Evolutionary conservation across 192 early-diverging fungal species (phyloP).

Genomic region (Chytriomyces hyalinus): DNA sequence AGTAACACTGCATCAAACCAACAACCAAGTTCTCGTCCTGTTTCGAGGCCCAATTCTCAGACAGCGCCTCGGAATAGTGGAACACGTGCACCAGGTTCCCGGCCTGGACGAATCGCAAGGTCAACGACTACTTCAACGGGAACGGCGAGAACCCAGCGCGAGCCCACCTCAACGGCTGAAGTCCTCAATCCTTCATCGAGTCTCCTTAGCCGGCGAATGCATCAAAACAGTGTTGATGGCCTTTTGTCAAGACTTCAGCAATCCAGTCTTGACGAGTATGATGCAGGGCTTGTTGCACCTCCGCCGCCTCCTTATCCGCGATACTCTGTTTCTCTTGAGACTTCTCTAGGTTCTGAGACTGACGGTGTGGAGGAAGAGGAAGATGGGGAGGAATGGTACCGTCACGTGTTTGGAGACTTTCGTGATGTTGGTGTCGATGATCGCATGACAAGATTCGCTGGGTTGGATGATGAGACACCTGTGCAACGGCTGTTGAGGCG

Average conservation of each 20-base stretch:
- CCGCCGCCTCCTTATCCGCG: background rate
- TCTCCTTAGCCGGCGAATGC: background rate
- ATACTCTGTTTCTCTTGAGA: background rate
- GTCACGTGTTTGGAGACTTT: slow-evolving; percentile 12
- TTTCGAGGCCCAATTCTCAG: background rate
- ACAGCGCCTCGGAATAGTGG: background rate
- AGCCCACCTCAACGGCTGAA: background rate
- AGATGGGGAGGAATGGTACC: slow-evolving; percentile 28
- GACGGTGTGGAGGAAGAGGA: background rate
- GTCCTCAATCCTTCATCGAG: background rate
- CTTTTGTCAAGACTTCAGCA: background rate
- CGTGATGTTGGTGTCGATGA: background rate
- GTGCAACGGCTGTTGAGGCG: slow-evolving; percentile 30
- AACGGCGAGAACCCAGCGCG: background rate
- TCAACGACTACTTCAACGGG: background rate
- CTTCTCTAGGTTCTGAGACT: background rate
- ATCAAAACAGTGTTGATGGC: background rate
- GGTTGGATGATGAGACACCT: slow-evolving; percentile 23
- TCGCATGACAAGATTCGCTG: background rate
- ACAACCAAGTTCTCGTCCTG: background rate
- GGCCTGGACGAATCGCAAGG: background rate
- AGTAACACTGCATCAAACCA: background rate
- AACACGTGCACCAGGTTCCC: background rate
- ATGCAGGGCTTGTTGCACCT: background rate
- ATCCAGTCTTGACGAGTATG: background rate